These are phyloP conservation scores for Pyrenochaeta sp. DNA, from an alignment of 2,329 filamentous ascomycete species.

Conservation along the genomic window DNA sequence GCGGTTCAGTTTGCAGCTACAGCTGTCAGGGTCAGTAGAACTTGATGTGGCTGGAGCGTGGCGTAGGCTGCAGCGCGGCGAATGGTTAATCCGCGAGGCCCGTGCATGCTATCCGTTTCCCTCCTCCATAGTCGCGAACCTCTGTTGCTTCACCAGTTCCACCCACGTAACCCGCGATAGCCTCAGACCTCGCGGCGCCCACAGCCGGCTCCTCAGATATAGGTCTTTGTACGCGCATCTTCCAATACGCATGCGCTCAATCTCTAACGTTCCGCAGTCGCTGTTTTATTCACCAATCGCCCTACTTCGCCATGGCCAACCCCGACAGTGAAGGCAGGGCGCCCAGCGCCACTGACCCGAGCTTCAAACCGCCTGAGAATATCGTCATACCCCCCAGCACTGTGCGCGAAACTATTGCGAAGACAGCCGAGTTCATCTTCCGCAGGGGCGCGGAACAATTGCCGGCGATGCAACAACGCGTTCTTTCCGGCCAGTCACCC, in stretches of 20 bases:
- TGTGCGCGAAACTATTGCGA: constrained; percentile 86
- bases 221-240: too few species aligned
- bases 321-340: constrained; percentile 32
- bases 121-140: too few species aligned
- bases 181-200: constrained; percentile 6
- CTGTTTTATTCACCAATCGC: constrained; percentile 12
- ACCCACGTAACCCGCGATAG: not conserved
- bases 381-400: constrained; percentile 86
- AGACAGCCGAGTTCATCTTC: constrained; percentile 90
- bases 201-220: too few species aligned
- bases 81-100: too few species aligned
- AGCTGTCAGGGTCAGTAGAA: too few species aligned
- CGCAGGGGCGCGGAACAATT: constrained; percentile 73
- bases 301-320: constrained; percentile 34
- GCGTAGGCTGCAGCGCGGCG: too few species aligned
- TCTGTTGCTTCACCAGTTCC: too few species aligned
- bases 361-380: constrained; percentile 75
- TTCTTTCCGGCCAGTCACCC: constrained; percentile 80
- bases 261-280: constrained; percentile 12
- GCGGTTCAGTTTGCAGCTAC: too few species aligned
- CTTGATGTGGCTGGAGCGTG: too few species aligned
- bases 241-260: too few species aligned
- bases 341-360: constrained; percentile 23
- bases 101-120: too few species aligned
- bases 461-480: constrained; percentile 84